Base-by-base conservation (phyloP, 306 rosid species). In the Herpetospermum pedunculosum region DNA sequence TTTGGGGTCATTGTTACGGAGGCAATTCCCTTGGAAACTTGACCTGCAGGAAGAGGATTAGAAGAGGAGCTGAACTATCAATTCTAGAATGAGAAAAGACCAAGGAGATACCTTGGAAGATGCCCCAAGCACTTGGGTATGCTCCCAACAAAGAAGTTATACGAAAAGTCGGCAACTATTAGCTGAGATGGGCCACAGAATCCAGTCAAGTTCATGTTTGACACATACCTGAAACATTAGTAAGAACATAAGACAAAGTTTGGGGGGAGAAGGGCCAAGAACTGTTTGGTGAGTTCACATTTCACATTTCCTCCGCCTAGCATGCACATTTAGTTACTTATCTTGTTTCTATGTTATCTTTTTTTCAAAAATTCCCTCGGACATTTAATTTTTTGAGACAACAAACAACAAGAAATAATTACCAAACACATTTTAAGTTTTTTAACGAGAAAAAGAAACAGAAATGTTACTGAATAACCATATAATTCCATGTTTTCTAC, bases 21-120 rank as follows among this genome's bases (percentile, higher is more conserved):
- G 84, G 88, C 99, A 95, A 82, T 95, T 95, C 72, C 97, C 96
- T 87, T 82, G 97, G 81, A 92, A 95, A 82, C 87, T 88, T 65
- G 83, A 70, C 79, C 99, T 95, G 88, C 70, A 80, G 70, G 82
- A 70, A 62, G 77, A 49, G 67, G 47, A 60, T 47, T 52, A 58
- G 44, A 78, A 75, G 52, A 63, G 62, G 49, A 76, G n/a, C 25
- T 5, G 43, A 29, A 46, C 7, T 9, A 70, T 46, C 58, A 44
- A 38, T 37, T 41, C 58, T 11, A 55, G 77, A 74, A 55, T 2
- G 25, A 62, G 11, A 62, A 35, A 63, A 37, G 21, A 23, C 58
- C 23, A 8, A 29, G 65, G 71, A 49, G 75, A 58, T 76, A 95
- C 99, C 90, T 90, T 29, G 97, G 96, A 75, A 95, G 96, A 87